Conservation (phyloP, 495 filamentous ascomycete species). For the Xylaria intraflava region DNA sequence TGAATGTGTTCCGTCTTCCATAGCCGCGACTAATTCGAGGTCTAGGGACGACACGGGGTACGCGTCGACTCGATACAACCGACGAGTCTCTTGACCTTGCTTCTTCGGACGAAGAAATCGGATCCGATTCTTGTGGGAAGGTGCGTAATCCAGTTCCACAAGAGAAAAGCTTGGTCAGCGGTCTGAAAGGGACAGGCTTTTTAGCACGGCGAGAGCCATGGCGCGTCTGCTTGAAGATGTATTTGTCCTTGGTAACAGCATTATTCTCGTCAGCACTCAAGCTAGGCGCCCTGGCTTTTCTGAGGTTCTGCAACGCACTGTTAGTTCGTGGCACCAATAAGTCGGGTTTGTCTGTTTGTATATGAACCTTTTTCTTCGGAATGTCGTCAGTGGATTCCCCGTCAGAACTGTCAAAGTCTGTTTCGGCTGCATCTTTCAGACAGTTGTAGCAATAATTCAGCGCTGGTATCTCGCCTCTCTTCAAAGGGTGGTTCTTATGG, state of each 20-base stretch:
- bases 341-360: background rate
- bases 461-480: slow-evolving; percentile 19
- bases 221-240: background rate
- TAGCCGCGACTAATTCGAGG: background rate
- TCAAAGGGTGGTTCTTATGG: slow-evolving; percentile 15
- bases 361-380: slow-evolving; percentile 4
- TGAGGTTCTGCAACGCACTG: slow-evolving; percentile 1
- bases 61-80: background rate
- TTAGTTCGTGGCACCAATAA: slow-evolving; percentile 1
- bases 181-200: background rate
- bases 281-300: background rate
- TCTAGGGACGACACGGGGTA: too few species aligned
- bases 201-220: background rate
- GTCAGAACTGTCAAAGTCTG: background rate
- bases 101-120: slow-evolving; percentile 7
- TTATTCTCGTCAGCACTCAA: background rate
- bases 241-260: background rate
- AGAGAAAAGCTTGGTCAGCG: background rate
- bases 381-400: background rate
- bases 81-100: slow-evolving; percentile 1
- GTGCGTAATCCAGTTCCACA: background rate
- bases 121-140: background rate
- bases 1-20: background rate
- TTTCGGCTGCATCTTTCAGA: slow-evolving; percentile 6
- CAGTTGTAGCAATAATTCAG: slow-evolving; percentile 17